Evolutionary conservation across 2,329 filamentous ascomycete species (phyloP).

Genomic region (Phialophora chinensis): DNA sequence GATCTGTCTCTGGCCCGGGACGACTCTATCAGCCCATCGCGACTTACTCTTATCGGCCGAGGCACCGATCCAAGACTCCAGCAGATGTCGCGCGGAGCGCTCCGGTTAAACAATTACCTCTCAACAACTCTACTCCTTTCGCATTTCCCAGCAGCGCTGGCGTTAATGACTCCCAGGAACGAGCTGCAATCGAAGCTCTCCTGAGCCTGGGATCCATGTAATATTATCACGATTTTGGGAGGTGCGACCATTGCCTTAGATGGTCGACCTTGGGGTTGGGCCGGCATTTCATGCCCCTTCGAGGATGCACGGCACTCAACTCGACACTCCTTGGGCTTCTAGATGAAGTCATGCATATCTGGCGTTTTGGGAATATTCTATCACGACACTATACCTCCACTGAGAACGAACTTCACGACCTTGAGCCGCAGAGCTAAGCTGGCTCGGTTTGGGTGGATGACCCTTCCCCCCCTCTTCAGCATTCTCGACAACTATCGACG

Average conservation of each 20-base stretch:
- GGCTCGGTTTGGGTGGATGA: conserved; percentile 35
- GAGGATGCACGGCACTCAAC: conserved; percentile 28
- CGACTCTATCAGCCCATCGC: conserved; percentile 48
- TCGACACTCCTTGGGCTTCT: conserved; percentile 20
- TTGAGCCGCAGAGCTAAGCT: conserved; percentile 35
- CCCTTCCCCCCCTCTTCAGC: conserved; percentile 23
- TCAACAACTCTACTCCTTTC: conserved; percentile 42
- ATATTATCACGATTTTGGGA: conserved; percentile 30
- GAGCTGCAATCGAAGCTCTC: conserved; percentile 56
- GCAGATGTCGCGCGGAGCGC: conserved; percentile 44
- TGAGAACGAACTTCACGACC: conserved; percentile 35
- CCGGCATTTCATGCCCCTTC: conserved; percentile 6
- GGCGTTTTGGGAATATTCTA: conserved; percentile 31
- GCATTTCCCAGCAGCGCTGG: conserved; percentile 42
- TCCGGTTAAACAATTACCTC: conserved; percentile 50
- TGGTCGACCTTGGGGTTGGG: neutral
- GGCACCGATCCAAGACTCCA: conserved; percentile 35
- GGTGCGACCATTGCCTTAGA: neutral
- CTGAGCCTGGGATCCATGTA: conserved; percentile 57
- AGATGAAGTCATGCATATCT: conserved; percentile 19
- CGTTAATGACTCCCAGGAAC: conserved; percentile 50
- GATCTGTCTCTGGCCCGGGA: conserved; percentile 48
- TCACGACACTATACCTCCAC: conserved; percentile 32
- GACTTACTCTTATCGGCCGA: conserved; percentile 44
- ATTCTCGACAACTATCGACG: conserved; percentile 26